phyloP scores from a whole-genome alignment of 202 grass and related monocot species.

The Saccharum hybrid region DNA sequence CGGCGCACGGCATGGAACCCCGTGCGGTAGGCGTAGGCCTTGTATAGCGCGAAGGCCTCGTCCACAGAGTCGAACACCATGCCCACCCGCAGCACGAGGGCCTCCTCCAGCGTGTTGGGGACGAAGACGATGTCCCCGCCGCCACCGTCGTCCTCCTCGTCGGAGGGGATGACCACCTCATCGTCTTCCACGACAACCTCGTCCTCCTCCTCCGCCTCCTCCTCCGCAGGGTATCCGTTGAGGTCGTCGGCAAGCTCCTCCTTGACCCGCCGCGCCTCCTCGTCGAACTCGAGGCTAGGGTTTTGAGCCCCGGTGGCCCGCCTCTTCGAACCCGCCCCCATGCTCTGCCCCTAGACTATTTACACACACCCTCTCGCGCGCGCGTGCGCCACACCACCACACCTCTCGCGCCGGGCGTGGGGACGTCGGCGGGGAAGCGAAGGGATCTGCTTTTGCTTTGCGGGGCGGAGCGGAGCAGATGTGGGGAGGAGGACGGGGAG shows the following conservation, averaged over 20 bases:
- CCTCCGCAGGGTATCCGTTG: slow-evolving; percentile 55
- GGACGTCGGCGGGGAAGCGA: too few relatives aligned
- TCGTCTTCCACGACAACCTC: slow-evolving; percentile 47
- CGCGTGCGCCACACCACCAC: slow-evolving; percentile 12
- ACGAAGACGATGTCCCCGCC: slow-evolving; percentile 47
- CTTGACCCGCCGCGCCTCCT: slow-evolving; percentile 52
- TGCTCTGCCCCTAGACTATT: slow-evolving; percentile 41
- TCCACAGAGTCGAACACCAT: slow-evolving; percentile 71
- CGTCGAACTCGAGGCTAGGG: slow-evolving; percentile 58
- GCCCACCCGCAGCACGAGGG: slow-evolving; percentile 63
- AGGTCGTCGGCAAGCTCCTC: slow-evolving; percentile 61
- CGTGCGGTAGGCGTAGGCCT: slow-evolving; percentile 74
- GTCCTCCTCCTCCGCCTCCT: slow-evolving; percentile 40
- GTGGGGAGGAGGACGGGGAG: too few relatives aligned
- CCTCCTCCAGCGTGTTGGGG: slow-evolving; percentile 76
- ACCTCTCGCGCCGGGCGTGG: too few relatives aligned
- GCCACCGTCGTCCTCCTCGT: slow-evolving; percentile 44
- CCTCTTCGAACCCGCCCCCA: slow-evolving; percentile 47
- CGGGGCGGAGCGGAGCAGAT: too few relatives aligned
- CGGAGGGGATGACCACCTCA: slow-evolving; percentile 54
- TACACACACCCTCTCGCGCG: slow-evolving; percentile 20
- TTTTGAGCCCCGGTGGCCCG: slow-evolving; percentile 54
- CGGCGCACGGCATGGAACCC: slow-evolving; percentile 82
- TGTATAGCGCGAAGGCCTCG: slow-evolving; percentile 87
- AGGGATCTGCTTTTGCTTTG: too few relatives aligned